Evolutionary conservation across 1,284 basidiomycete genomes (phyloP).

Genomic region (Ganoderma leucocontextum): DNA sequence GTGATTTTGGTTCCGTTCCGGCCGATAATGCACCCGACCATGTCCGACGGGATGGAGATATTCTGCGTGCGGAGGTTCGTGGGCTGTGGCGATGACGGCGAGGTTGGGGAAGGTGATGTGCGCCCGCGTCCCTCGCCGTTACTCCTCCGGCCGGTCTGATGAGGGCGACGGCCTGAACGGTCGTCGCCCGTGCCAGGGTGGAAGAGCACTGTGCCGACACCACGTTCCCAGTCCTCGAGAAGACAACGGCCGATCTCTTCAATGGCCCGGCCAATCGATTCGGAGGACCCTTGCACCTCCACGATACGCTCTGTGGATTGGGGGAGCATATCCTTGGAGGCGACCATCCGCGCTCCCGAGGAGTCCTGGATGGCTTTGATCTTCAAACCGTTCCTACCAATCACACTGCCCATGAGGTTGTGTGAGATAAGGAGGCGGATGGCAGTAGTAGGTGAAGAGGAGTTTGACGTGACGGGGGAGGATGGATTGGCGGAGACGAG

Average conservation of each 20-base stretch:
- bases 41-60: conserved; percentile 98
- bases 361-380: conserved; percentile 99
- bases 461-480: conserved; percentile 67
- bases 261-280: conserved; percentile 91
- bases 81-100: conserved; percentile 63
- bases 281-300: conserved; percentile 93
- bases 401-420: conserved; percentile 99
- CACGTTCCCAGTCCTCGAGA: conserved; percentile 96
- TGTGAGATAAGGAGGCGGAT: conserved; percentile 97
- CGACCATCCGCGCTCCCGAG: conserved; percentile 97
- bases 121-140: conserved; percentile 64
- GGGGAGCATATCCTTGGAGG: conserved; percentile 98
- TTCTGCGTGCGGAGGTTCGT: conserved; percentile 96
- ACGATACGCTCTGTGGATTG: conserved; percentile 98
- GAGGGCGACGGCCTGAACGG: conserved; percentile 51
- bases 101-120: conserved; percentile 67
- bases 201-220: conserved; percentile 93
- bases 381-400: conserved; percentile 96
- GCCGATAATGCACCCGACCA: conserved; percentile 98
- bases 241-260: conserved; percentile 96
- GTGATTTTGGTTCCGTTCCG: conserved; percentile 98
- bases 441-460: conserved; percentile 79
- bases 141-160: conserved; percentile 50
- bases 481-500: conserved; percentile 82
- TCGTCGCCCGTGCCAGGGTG: conserved; percentile 90